Evolutionary conservation across 2,329 filamentous ascomycete species (phyloP).

Genomic region (Biscogniauxia sp.): DNA sequence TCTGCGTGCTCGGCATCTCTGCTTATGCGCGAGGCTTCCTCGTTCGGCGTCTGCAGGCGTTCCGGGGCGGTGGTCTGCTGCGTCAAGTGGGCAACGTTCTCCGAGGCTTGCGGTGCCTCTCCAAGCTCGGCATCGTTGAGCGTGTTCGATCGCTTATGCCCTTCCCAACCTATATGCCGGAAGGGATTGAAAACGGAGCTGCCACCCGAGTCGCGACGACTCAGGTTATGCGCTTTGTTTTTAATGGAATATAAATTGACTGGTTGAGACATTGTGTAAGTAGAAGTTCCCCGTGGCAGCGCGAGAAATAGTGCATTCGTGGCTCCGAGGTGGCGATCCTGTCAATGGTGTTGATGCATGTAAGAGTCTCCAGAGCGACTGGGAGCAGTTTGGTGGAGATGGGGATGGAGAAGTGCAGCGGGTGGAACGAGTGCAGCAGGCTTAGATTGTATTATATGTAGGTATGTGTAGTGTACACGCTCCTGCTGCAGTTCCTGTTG

Average conservation of each 20-base stretch:
- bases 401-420: not conserved
- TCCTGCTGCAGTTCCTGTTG: no score
- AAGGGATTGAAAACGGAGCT: constrained; percentile 19
- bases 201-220: constrained; percentile 19
- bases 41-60: constrained; percentile 13
- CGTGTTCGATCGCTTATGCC: constrained; percentile 17
- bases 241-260: constrained; percentile 18
- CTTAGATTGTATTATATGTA: not conserved
- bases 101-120: not conserved
- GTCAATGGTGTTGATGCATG: not conserved
- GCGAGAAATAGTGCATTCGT: not conserved
- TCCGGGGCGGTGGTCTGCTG: constrained; percentile 15
- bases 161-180: constrained; percentile 14
- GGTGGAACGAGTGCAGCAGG: not conserved
- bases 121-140: constrained; percentile 17
- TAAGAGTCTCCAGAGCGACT: not conserved
- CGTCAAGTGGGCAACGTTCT: constrained; percentile 1
- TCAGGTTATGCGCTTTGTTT: constrained; percentile 17
- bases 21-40: constrained; percentile 16
- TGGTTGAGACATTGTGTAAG: constrained; percentile 17
- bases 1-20: constrained; percentile 10
- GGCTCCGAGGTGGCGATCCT: not conserved
- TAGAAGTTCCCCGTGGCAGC: not conserved
- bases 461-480: not conserved
- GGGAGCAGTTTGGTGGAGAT: not conserved